phyloP scores from a whole-genome alignment of 306 rosid genomes.

The Medicago lupulina region DNA sequence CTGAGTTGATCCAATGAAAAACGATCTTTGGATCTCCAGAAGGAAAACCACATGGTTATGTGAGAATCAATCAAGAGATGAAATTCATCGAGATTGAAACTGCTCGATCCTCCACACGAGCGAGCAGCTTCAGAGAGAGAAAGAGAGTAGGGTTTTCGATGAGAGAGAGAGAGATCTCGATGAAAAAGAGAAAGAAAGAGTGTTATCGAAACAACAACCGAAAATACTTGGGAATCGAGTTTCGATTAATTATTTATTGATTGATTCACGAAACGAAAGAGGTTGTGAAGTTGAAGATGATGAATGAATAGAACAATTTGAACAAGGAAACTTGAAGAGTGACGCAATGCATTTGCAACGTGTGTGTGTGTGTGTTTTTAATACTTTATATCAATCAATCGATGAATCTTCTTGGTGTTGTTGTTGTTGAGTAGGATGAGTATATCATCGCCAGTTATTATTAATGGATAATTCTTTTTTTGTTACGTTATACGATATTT shows the following conservation, averaged over 20 bases:
- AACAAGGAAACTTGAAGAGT: conserved; percentile 30
- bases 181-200: background rate
- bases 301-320: background rate
- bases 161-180: conserved; percentile 34
- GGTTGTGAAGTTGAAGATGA: conserved; percentile 14
- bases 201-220: conserved; percentile 3
- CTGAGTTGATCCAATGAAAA: conserved; percentile 82
- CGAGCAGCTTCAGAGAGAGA: conserved; percentile 51
- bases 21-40: conserved; percentile 83
- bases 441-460: too few relatives aligned
- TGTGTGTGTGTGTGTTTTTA: background rate
- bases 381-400: too few relatives aligned
- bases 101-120: conserved; percentile 46
- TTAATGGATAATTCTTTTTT: too few relatives aligned
- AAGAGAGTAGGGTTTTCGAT: conserved; percentile 48
- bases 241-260: background rate
- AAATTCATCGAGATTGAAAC: conserved; percentile 52
- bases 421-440: background rate
- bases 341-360: conserved; percentile 6
- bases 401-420: background rate
- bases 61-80: conserved; percentile 44
- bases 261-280: conserved; percentile 10
- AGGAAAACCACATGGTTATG: conserved; percentile 79
- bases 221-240: conserved; percentile 23
- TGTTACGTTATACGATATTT: too few relatives aligned